Evolutionary conservation across 179 eudicot species (phyloP).

Genomic region (Gypsophila paniculata): DNA sequence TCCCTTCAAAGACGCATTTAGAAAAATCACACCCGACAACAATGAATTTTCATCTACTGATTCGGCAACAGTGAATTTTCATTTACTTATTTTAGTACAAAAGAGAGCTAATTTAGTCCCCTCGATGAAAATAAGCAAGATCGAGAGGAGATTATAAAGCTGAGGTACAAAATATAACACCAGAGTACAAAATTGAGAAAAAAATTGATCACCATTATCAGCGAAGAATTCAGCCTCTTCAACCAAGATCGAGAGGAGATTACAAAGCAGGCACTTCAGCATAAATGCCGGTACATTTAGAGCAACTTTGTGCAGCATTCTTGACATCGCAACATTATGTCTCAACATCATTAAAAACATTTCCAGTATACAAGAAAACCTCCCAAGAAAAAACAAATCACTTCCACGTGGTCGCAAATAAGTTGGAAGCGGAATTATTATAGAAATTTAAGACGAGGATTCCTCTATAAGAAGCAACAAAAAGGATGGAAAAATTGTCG

Average conservation of each 20-base stretch:
- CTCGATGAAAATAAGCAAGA: too few species aligned
- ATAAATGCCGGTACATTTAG: slow-evolving; percentile 16
- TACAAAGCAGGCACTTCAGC: slow-evolving; percentile 22
- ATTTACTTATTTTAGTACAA: too few species aligned
- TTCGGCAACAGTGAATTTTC: too few species aligned
- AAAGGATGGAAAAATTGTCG: slow-evolving; percentile 22
- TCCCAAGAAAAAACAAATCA: slow-evolving; percentile 17
- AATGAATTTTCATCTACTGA: too few species aligned
- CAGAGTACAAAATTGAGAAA: background rate
- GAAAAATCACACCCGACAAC: too few species aligned
- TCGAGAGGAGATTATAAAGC: too few species aligned
- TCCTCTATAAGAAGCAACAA: slow-evolving; percentile 16
- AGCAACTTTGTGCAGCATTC: background rate
- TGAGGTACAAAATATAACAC: too few species aligned
- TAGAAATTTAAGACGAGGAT: slow-evolving; percentile 12
- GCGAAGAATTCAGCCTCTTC: slow-evolving; percentile 10
- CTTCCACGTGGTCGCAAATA: slow-evolving; percentile 20
- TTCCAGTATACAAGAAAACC: slow-evolving; percentile 19
- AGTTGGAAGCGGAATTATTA: slow-evolving; percentile 28
- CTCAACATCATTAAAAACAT: background rate
- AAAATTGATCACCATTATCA: background rate
- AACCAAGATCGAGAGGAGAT: slow-evolving; percentile 6
- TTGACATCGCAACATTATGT: slow-evolving; percentile 13
- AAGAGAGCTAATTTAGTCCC: too few species aligned
- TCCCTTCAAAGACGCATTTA: too few species aligned